These are phyloP conservation scores for Suillus ampliporus DNA, from an alignment of 768 basidiomycete genomes.

Conservation along the genomic window DNA sequence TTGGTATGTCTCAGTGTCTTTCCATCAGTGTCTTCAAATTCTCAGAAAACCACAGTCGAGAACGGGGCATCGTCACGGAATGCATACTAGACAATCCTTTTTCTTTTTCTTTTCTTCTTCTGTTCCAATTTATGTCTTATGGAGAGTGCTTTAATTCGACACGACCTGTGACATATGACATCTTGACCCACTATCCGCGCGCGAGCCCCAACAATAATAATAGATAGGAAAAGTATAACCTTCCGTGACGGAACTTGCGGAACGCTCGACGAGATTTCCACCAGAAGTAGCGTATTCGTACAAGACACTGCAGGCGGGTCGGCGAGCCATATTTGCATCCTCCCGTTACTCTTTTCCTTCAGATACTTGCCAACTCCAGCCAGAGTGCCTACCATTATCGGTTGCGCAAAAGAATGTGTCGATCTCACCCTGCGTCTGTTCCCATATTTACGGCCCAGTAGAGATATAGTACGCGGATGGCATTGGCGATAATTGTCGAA, in stretches of 20 bases:
- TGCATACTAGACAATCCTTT: no score
- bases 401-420: slow-evolving; percentile 95
- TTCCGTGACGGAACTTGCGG: slow-evolving; percentile 89
- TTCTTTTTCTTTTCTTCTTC: no score
- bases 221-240: slow-evolving; percentile 49
- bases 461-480: slow-evolving; percentile 84
- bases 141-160: no score
- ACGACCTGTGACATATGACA: no score
- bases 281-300: slow-evolving; percentile 83
- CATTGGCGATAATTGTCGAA: slow-evolving; percentile 98
- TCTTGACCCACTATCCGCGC: no score
- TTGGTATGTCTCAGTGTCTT: no score
- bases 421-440: slow-evolving; percentile 76
- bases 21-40: no score
- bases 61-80: no score
- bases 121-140: no score
- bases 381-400: slow-evolving; percentile 93
- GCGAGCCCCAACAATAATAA: no score
- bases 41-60: no score
- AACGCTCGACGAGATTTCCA: slow-evolving; percentile 75
- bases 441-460: slow-evolving; percentile 97
- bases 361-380: slow-evolving; percentile 87
- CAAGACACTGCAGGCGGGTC: slow-evolving; percentile 94
- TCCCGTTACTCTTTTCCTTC: slow-evolving; percentile 86
- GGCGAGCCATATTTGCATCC: slow-evolving; percentile 89